These are phyloP conservation scores for Pseudogymnoascus pannorum DNA, from an alignment of 2,329 filamentous ascomycete genomes.

Conservation along the genomic window DNA sequence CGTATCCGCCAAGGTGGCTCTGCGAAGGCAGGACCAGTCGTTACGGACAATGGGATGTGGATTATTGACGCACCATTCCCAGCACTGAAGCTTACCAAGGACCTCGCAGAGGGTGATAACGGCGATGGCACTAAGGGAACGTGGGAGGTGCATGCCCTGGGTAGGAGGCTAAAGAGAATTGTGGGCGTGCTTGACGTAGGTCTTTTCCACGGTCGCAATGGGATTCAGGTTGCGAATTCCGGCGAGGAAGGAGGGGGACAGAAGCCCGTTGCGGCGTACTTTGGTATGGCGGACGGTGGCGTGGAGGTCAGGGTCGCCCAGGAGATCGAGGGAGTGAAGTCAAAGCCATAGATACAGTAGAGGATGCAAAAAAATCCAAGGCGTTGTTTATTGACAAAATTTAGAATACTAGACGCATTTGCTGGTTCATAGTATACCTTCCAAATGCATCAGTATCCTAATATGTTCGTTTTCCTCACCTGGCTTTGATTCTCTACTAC, in stretches of 20 bases:
- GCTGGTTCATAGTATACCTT: background rate
- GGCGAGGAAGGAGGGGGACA: slow-evolving; percentile 63
- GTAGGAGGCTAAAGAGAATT: slow-evolving; percentile 68
- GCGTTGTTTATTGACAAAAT: background rate
- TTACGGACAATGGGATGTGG: slow-evolving; percentile 80
- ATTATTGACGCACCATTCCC: slow-evolving; percentile 89
- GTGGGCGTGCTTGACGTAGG: slow-evolving; percentile 88
- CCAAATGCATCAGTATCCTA: background rate
- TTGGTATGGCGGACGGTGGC: slow-evolving; percentile 75
- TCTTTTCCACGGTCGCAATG: slow-evolving; percentile 78
- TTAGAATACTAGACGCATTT: background rate
- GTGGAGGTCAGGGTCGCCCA: slow-evolving; percentile 48
- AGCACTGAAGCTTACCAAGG: slow-evolving; percentile 57
- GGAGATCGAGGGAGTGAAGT: slow-evolving; percentile 24
- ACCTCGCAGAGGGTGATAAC: slow-evolving; percentile 36
- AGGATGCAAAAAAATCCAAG: background rate
- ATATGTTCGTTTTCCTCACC: background rate
- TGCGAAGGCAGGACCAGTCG: slow-evolving; percentile 74
- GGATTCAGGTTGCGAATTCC: slow-evolving; percentile 56
- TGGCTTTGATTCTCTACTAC: background rate
- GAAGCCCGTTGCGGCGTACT: slow-evolving; percentile 90
- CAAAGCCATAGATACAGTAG: slow-evolving; percentile 16
- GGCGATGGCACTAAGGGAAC: slow-evolving; percentile 54
- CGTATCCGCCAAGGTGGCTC: slow-evolving; percentile 64
- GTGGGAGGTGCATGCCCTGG: slow-evolving; percentile 75